Conservation (phyloP, 2,329 filamentous ascomycete species). For the Cladosporium sp. region DNA sequence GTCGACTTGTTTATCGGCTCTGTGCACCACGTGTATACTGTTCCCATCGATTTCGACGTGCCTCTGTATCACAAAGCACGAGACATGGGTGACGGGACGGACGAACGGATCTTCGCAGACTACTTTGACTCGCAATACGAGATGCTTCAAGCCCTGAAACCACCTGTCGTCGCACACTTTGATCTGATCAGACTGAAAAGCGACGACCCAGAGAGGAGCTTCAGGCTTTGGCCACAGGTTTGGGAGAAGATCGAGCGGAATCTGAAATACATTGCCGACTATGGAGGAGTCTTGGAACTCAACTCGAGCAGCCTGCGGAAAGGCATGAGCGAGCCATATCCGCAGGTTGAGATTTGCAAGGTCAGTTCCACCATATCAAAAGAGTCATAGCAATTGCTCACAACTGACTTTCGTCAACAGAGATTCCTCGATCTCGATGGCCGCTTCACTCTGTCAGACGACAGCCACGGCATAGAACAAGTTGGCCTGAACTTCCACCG, state of each 20-base stretch:
- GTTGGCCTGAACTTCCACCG: slow-evolving; percentile 78
- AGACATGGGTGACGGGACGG: slow-evolving; percentile 53
- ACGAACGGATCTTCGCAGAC: slow-evolving; percentile 70
- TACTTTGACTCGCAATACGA: slow-evolving; percentile 86
- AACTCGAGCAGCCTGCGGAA: slow-evolving; percentile 87
- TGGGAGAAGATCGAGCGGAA: slow-evolving; percentile 75
- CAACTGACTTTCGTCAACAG: slow-evolving; percentile 36
- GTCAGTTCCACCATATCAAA: slow-evolving; percentile 38
- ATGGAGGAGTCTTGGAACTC: slow-evolving; percentile 81
- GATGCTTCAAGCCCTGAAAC: slow-evolving; percentile 70
- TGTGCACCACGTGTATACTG: slow-evolving; percentile 79
- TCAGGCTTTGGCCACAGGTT: slow-evolving; percentile 44
- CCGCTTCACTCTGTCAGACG: slow-evolving; percentile 85
- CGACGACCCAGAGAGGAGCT: slow-evolving; percentile 59
- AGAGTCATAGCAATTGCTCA: neutral
- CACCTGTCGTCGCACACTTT: slow-evolving; percentile 85
- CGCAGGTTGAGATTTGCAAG: slow-evolving; percentile 71
- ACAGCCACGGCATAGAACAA: slow-evolving; percentile 85
- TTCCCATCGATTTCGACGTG: slow-evolving; percentile 84
- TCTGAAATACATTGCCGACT: slow-evolving; percentile 62
- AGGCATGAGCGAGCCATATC: slow-evolving; percentile 87
- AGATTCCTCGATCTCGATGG: slow-evolving; percentile 70
- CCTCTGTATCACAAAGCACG: slow-evolving; percentile 64
- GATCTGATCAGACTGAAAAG: slow-evolving; percentile 84
- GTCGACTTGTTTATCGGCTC: slow-evolving; percentile 92